Evolutionary conservation across 2,329 filamentous ascomycete genomes (phyloP).

Genomic region (Alternaria sp.): DNA sequence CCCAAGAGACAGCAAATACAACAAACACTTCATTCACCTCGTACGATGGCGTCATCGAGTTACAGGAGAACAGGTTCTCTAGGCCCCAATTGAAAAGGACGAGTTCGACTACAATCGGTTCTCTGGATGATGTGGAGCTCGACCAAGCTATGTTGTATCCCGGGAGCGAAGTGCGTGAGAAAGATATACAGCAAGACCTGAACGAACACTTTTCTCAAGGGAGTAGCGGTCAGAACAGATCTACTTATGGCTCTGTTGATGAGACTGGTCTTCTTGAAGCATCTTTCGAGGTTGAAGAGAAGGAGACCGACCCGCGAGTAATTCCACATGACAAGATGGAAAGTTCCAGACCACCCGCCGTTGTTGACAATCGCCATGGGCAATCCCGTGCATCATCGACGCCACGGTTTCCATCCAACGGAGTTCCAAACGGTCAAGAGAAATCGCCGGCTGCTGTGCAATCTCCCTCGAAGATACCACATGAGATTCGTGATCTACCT

Average conservation of each 20-base stretch:
- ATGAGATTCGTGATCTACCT: constrained; percentile 39
- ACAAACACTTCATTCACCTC: constrained; percentile 36
- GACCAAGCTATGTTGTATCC: constrained; percentile 10
- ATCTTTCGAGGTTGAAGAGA: constrained; percentile 20
- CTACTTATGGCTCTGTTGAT: constrained; percentile 36
- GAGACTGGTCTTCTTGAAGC: constrained; percentile 24
- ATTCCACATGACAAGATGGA: background rate
- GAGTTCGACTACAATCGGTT: constrained; percentile 29
- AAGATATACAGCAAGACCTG: constrained; percentile 4
- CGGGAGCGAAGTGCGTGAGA: background rate
- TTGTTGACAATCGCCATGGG: background rate
- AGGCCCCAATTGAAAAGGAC: constrained; percentile 15
- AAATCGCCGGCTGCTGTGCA: background rate
- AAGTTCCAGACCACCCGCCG: background rate
- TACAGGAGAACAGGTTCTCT: background rate
- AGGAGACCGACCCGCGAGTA: background rate
- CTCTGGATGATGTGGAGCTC: constrained; percentile 25
- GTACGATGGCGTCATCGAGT: constrained; percentile 5
- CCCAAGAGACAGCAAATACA: constrained; percentile 28
- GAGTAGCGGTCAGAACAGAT: constrained; percentile 22
- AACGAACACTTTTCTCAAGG: constrained; percentile 17
- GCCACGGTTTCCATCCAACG: too few species aligned
- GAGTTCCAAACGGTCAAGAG: background rate
- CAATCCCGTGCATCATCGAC: background rate
- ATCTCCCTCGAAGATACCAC: constrained; percentile 22